phyloP scores from a whole-genome alignment of 768 basidiomycete genomes.

The Macrolepiota fuliginosa region DNA sequence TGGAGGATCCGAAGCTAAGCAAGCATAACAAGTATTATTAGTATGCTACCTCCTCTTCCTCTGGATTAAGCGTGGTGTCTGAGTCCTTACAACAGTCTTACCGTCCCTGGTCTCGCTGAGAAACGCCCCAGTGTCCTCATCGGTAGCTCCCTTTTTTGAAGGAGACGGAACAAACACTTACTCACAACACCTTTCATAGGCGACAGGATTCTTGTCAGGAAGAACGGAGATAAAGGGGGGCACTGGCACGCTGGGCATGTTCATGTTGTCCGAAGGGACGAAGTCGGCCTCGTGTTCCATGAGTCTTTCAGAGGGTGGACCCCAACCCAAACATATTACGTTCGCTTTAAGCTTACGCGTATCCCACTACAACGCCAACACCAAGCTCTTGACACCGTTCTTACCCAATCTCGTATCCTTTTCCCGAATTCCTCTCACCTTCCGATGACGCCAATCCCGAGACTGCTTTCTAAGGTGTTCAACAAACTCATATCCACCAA shows the following conservation, averaged over 20 bases:
- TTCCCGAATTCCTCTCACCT: constrained; percentile 36
- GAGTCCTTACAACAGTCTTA: constrained; percentile 18
- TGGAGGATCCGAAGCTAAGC: constrained; percentile 29
- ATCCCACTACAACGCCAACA: constrained; percentile 57
- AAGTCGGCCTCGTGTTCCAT: constrained; percentile 53
- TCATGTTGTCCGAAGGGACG: constrained; percentile 43
- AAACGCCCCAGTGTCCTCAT: constrained; percentile 56
- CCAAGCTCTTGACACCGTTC: constrained; percentile 48
- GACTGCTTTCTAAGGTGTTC: constrained; percentile 23
- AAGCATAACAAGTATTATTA: constrained; percentile 34
- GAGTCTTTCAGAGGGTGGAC: constrained; percentile 36
- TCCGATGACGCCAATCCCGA: background rate
- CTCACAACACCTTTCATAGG: constrained; percentile 27
- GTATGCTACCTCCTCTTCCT: constrained; percentile 24
- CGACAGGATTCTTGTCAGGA: constrained; percentile 52
- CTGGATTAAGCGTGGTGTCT: background rate
- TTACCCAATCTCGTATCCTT: constrained; percentile 43
- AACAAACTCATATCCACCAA: constrained; percentile 48
- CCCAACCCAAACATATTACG: constrained; percentile 37
- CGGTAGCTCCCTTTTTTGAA: constrained; percentile 29
- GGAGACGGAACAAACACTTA: background rate
- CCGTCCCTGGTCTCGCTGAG: constrained; percentile 48
- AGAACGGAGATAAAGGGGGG: constrained; percentile 31
- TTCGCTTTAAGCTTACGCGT: constrained; percentile 59
- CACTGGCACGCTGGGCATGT: constrained; percentile 62